Conservation (phyloP, 2,329 filamentous ascomycete genomes). For the Calonectria pteridis region DNA sequence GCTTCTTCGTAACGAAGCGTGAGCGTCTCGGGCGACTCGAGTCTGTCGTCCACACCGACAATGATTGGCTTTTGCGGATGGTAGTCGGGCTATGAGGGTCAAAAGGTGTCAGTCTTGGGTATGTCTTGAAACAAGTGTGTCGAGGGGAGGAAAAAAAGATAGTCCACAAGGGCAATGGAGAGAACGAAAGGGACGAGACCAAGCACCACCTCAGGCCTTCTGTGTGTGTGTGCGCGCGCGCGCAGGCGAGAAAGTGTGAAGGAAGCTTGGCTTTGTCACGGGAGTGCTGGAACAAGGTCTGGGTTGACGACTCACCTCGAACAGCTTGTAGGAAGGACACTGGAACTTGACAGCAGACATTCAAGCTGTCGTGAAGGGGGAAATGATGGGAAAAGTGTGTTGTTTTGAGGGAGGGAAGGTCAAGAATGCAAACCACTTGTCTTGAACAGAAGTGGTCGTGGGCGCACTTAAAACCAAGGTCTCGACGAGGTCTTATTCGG, state of each 20-base stretch:
- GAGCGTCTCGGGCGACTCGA: slow-evolving; percentile 69
- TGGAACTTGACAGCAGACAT: slow-evolving; percentile 71
- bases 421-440: slow-evolving; percentile 54
- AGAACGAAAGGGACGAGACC: slow-evolving; percentile 23
- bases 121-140: slow-evolving; percentile 35
- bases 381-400: slow-evolving; percentile 50
- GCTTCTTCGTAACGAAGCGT: slow-evolving; percentile 70
- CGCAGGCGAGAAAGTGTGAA: slow-evolving; percentile 24
- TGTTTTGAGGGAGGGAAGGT: slow-evolving; percentile 42
- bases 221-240: no score
- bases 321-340: slow-evolving; percentile 68
- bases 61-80: slow-evolving; percentile 69
- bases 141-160: slow-evolving; percentile 12
- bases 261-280: slow-evolving; percentile 38
- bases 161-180: slow-evolving; percentile 29
- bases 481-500: slow-evolving; percentile 54
- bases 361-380: slow-evolving; percentile 59
- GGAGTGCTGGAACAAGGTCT: slow-evolving; percentile 49
- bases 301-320: slow-evolving; percentile 65
- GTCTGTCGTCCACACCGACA: slow-evolving; percentile 65
- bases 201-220: slow-evolving; percentile 31
- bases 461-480: slow-evolving; percentile 52
- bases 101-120: slow-evolving; percentile 42
- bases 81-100: slow-evolving; percentile 60
- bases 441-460: slow-evolving; percentile 51